Base-by-base conservation (phyloP, 257 asterid genomes). In the Vinca minor region DNA sequence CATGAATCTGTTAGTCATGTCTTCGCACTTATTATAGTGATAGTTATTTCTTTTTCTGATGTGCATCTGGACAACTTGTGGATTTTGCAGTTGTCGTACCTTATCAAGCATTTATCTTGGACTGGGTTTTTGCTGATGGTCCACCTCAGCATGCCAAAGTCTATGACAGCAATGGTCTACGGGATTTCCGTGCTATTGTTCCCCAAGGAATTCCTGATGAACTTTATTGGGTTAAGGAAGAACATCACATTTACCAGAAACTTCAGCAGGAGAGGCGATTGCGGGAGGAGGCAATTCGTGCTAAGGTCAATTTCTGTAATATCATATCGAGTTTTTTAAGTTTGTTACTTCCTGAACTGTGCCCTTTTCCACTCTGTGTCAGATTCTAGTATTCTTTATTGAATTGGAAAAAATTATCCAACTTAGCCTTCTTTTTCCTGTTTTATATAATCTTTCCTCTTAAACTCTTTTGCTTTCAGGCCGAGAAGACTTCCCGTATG, bases 91-190 rank as follows among this genome's bases (percentile, higher is more conserved):
- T 89, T 82, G 78, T 75, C 76, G 84, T 93, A 36, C 96, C 97
- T 65, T 83, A 85, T 55, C 77, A 69, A 59, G 94, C 99, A 68
- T 67, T 84, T 69, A 82, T 89, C 60, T 74, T 93, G 89, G 87
- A 89, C 81, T 93, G 97, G 97, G 99, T 93, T 72, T 80, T 93
- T 59, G 94, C 97, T 76, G 94, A 93, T 71, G 96, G 99, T 63
- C 87, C 94, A 67, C 96, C 99, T 25, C 72, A 84, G 67, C 71
- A 74, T 66, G 97, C 92, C 65, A 67, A 26, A 69, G 57, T 79
- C 69, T 93, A 76, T 65, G 97, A 93, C 80, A 89, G 89, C 82
- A 89, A 93, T 72, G 45, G 31, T 64, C 48, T 42, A 66, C 79
- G 74, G 76, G 99, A 89, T 81, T 93, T 85, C 73, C 97, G 84